These are phyloP conservation scores for Paraglomus brasilianum DNA, from an alignment of 192 early-diverging fungal genomes.

Conservation along the genomic window DNA sequence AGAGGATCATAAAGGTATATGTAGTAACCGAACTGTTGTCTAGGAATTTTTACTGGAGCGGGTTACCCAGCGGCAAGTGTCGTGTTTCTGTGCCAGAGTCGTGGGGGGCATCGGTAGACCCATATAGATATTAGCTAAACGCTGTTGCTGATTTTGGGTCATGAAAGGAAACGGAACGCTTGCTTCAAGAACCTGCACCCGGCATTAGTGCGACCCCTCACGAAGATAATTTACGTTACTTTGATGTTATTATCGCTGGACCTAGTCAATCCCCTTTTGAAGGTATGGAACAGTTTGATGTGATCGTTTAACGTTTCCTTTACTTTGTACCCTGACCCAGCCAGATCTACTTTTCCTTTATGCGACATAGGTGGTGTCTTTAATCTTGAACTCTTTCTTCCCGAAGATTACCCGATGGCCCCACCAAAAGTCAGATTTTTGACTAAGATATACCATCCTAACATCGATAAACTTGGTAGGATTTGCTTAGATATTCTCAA, in stretches of 20 bases:
- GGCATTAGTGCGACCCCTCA: conserved; percentile 87
- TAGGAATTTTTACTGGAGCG: too few relatives aligned
- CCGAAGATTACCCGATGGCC: conserved; percentile 98
- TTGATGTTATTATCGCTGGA: conserved; percentile 91
- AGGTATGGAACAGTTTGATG: conserved; percentile 53
- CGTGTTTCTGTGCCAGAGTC: too few relatives aligned
- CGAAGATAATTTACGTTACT: conserved; percentile 96
- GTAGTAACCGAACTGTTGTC: too few relatives aligned
- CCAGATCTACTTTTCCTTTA: conserved; percentile 8
- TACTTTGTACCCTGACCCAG: neutral
- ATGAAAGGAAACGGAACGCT: conserved; percentile 88
- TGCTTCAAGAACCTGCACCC: conserved; percentile 91
- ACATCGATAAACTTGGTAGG: conserved; percentile 97
- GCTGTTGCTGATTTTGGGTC: too few relatives aligned
- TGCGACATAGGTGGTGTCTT: conserved; percentile 78
- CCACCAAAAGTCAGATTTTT: conserved; percentile 98
- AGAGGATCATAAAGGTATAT: too few relatives aligned
- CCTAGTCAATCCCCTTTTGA: conserved; percentile 93
- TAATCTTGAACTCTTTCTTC: conserved; percentile 93
- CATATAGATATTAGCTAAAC: too few relatives aligned
- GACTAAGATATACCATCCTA: conserved; percentile 98
- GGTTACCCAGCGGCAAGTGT: too few relatives aligned
- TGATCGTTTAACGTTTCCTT: neutral
- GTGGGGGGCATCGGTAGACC: too few relatives aligned
- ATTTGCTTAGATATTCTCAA: conserved; percentile 99